Evolutionary conservation across 306 rosid species (phyloP), one percentile per base, ranked within the genome.

Genomic region (Mimosa bimucronata): DNA sequence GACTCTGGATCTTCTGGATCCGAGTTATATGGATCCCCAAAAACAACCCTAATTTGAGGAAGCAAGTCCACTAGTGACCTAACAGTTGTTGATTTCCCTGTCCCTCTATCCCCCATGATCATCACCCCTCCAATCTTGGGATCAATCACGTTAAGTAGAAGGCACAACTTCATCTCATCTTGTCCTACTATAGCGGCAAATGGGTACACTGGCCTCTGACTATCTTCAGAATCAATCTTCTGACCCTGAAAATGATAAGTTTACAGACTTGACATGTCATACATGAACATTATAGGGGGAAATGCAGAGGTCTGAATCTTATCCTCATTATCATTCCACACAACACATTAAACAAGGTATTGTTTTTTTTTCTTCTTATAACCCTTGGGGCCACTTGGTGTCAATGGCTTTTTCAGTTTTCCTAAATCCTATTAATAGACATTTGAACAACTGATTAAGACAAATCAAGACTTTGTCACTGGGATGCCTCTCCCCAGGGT

Each of bases 51-150:
- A 57, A 93, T 91, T 83, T 93, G 91, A 0, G 97, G 97, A 77
- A 93, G 97, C 84, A 93, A 87, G 82, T 93, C 97, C 45, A 90
- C 89, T 84, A 93, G 82, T 46, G 97, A 93, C 85, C 97, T 78
- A 15, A 93, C 97, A 3, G 94, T 83, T 34, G 97, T 91, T 66
- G 97, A 93, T 76, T 92, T 92, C 30, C 97, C 97, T 0, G 97
- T 92, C 76, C 97, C 97, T 77, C 97, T 86, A 80, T 92, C 96
- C 40, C 97, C 97, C 97, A 91, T 92, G 83, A 91, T 92, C 97
- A 92, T 92, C 68, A 92, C 97, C 74, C 97, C 97, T 80, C 97
- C 96, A 26, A 92, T 92, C 88, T 92, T 92, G 18, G 97, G 97
- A 83, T 91, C 96, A 78, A 92, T 92, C 81, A 92, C 97, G 84